Evolutionary conservation across 305 asterid species (phyloP).

Genomic region (Rubia occidens): DNA sequence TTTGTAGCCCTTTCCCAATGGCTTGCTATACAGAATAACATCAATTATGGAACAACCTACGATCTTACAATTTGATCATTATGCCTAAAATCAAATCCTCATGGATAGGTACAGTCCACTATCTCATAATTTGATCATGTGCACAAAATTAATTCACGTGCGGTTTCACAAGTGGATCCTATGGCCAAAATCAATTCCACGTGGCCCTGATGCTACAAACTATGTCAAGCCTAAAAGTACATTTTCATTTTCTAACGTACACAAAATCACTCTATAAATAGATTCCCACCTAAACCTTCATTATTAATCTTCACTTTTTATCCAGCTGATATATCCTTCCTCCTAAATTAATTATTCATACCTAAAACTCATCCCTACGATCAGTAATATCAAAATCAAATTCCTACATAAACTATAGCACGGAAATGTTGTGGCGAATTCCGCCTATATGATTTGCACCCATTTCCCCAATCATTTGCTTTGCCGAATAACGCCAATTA

Average conservation of each 20-base stretch:
- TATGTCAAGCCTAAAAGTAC: neutral
- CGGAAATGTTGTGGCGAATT: neutral
- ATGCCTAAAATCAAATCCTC: too few relatives aligned
- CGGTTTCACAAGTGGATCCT: neutral
- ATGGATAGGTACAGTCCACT: too few relatives aligned
- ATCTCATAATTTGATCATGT: too few relatives aligned
- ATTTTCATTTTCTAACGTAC: neutral
- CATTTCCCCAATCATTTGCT: neutral
- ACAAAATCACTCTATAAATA: neutral
- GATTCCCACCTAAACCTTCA: neutral
- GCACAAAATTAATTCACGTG: neutral
- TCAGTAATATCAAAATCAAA: neutral
- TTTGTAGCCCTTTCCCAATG: neutral
- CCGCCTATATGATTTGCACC: neutral
- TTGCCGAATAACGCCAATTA: neutral
- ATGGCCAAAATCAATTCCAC: neutral
- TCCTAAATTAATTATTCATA: neutral
- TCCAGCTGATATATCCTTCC: neutral
- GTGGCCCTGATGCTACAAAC: neutral
- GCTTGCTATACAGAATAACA: too few relatives aligned
- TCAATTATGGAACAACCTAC: neutral
- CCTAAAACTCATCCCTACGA: neutral
- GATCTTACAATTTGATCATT: neutral
- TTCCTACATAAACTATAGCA: neutral
- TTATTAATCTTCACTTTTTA: neutral